Conservation (phyloP, 1,284 basidiomycete genomes). For the Somion occarium region DNA sequence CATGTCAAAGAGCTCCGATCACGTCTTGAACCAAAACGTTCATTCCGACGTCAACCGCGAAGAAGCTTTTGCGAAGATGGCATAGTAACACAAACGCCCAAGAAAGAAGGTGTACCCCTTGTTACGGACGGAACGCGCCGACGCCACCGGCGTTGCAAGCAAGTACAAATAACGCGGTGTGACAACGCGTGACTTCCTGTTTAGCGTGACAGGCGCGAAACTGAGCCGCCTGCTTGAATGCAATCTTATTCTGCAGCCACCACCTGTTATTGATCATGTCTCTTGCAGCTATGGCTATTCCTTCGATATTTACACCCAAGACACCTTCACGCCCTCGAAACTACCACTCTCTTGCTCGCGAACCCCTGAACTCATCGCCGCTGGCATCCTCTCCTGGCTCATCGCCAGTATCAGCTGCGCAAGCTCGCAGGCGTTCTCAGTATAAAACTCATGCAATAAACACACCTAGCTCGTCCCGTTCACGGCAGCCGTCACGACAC, state of each 20-base stretch:
- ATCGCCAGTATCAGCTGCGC: slow-evolving; percentile 19
- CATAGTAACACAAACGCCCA: no score
- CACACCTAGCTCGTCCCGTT: slow-evolving; percentile 13
- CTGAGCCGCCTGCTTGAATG: not conserved
- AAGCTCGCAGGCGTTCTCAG: slow-evolving; percentile 21
- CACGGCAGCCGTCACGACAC: not conserved
- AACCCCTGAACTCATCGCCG: slow-evolving; percentile 22
- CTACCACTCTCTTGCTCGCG: slow-evolving; percentile 4
- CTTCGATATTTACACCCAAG: slow-evolving; percentile 9
- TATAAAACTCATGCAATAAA: slow-evolving; percentile 20
- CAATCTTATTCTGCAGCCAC: not conserved
- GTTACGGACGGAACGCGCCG: no score
- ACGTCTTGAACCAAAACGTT: not conserved
- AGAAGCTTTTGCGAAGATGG: no score
- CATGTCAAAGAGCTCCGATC: not conserved
- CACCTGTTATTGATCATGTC: not conserved
- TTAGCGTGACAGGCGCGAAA: not conserved
- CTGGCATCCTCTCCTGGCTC: slow-evolving; percentile 21
- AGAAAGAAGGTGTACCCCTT: no score
- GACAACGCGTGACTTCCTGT: slow-evolving; percentile 5
- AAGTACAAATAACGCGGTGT: slow-evolving; percentile 11
- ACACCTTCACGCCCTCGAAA: slow-evolving; percentile 10
- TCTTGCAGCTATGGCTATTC: not conserved
- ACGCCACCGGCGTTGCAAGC: no score
- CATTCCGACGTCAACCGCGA: not conserved